phyloP scores from a whole-genome alignment of 2,329 filamentous ascomycete genomes.

The Sporothrix dimorphospora region DNA sequence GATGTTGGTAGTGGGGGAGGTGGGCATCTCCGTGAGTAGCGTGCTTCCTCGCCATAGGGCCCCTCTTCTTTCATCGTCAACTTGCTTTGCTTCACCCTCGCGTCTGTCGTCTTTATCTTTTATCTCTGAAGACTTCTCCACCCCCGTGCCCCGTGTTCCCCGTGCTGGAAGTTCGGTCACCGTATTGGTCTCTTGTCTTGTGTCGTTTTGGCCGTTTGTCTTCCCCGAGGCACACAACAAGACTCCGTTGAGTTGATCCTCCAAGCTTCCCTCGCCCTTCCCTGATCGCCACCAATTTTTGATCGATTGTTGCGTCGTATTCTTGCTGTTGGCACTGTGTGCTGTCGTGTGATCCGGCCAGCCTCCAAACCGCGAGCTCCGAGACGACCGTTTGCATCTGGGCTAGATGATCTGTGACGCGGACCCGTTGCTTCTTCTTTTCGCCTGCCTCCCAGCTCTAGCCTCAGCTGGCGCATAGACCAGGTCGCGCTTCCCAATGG shows the following conservation, averaged over 20 bases:
- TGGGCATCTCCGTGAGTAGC: constrained; percentile 2
- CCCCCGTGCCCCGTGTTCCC: not conserved
- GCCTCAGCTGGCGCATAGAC: not conserved
- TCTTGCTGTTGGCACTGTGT: not conserved
- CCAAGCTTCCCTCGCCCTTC: too few relatives aligned
- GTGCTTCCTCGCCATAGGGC: not conserved
- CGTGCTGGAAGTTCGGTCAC: not conserved
- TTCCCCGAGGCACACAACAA: not conserved
- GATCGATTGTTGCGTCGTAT: not conserved
- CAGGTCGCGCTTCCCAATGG: not conserved
- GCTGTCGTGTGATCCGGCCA: not conserved
- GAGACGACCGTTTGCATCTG: not conserved
- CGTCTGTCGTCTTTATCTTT: not conserved
- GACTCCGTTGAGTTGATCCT: too few relatives aligned
- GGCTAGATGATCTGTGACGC: too few relatives aligned
- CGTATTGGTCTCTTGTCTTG: not conserved
- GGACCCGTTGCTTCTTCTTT: too few relatives aligned
- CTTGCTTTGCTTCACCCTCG: too few relatives aligned
- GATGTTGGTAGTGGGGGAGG: constrained; percentile 1
- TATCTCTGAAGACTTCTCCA: not conserved
- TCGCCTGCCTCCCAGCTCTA: not conserved
- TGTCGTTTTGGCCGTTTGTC: not conserved
- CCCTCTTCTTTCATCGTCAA: not conserved
- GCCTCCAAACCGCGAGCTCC: constrained; percentile 1
- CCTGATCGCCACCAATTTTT: too few relatives aligned